Evolutionary conservation across 257 asterid species (phyloP), one percentile per base, ranked within the genome.

Genomic region (Asclepias syriaca): DNA sequence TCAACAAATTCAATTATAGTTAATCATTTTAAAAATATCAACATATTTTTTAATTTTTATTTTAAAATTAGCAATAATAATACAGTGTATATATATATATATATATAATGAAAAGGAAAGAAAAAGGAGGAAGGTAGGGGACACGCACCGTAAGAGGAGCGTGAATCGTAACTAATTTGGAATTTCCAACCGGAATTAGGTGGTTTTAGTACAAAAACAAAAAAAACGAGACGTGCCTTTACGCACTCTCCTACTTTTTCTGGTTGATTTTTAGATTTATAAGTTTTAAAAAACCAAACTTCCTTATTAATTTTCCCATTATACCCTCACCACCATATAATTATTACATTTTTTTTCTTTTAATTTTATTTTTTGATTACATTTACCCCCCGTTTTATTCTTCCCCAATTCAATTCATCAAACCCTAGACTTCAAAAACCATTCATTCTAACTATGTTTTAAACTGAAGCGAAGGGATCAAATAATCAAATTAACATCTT

Each of bases 371-470:
- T 43, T 43, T 43, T 43, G 2, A 6, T 6, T 43, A 0, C 69
- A 61, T 67, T 46, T 14, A 40, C 77, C 80, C 77, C 50, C 74
- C 27, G 27, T 71, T 80, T 68, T 22, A 43, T 66, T 80, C 75
- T 74, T 72, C 85, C 73, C 69, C 85, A 77, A 54, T 70, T 79
- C 84, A 75, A 75, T 61, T 43, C 34, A 49, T 71, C 83, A 87
- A 89, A 84, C 88, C 93, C 91, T 84, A 87, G 82, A 71, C 72
- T 8, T 6, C 45, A 77, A 72, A 27, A 83, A 78, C 60, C 75
- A 65, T 77, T 76, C 74, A 84, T 75, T 81, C 34, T 5, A 39
- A 66, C 49, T 66, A n/a, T 75, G 55, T 77, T 83, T 58, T 75
- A 37, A 59, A 46, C 46, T 76, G 61, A 67, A 72, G 70, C 68